A percentile compares a stretch with the other conserved stretches of the same genome.
Evolutionary conservation across 768 basidiomycete species (phyloP).

Genomic region (Suillus variegatus): DNA sequence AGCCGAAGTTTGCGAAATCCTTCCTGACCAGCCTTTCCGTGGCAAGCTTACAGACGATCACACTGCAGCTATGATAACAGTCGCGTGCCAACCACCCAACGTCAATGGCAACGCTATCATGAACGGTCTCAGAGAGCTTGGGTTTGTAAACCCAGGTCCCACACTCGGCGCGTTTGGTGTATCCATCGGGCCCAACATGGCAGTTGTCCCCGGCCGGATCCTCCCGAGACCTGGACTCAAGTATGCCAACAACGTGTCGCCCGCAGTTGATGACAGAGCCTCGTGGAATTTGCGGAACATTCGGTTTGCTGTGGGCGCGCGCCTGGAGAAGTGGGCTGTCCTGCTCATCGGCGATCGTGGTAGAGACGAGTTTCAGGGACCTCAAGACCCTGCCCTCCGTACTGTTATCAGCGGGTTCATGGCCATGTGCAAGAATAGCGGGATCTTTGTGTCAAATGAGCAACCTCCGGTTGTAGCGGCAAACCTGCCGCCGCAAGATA

Average conservation of each 20-base stretch:
- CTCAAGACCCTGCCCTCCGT: conserved; percentile 55
- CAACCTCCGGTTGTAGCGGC: conserved; percentile 42
- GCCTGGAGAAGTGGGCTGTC: conserved; percentile 65
- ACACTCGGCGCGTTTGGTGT: conserved; percentile 46
- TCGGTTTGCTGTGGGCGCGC: conserved; percentile 61
- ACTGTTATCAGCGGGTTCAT: conserved; percentile 52
- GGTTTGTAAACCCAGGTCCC: conserved; percentile 36
- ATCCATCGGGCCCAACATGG: conserved; percentile 48
- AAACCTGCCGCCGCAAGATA: conserved; percentile 50
- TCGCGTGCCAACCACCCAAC: conserved; percentile 51
- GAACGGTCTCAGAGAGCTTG: conserved; percentile 43
- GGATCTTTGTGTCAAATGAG: conserved; percentile 51
- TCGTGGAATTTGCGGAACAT: conserved; percentile 55
- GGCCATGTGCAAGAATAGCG: conserved; percentile 61
- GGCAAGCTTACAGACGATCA: conserved; percentile 61
- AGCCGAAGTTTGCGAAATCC: conserved; percentile 50
- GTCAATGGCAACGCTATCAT: conserved; percentile 49
- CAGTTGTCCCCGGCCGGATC: conserved; percentile 56
- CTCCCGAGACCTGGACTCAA: conserved; percentile 44
- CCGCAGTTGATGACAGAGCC: conserved; percentile 44
- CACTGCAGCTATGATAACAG: conserved; percentile 50
- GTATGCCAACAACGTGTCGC: conserved; percentile 35
- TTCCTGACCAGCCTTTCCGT: conserved; percentile 40
- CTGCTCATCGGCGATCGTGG: conserved; percentile 65
- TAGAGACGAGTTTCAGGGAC: conserved; percentile 59